These are phyloP conservation scores for Podospora pseudocomata DNA, from an alignment of 495 filamentous ascomycete species.

Conservation along the genomic window DNA sequence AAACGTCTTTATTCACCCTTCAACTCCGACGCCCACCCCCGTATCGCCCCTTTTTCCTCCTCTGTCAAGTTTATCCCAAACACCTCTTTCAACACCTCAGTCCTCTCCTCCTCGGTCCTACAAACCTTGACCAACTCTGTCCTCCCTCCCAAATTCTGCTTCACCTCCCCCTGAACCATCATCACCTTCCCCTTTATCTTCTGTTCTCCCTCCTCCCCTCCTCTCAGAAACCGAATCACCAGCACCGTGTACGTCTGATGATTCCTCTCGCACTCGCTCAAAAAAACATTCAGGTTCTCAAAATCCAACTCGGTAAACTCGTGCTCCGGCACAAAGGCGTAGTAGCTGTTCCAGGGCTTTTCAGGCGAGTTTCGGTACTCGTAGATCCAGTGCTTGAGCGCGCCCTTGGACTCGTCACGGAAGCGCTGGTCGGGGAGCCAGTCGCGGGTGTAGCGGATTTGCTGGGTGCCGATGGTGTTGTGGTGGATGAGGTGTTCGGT, in stretches of 20 bases:
- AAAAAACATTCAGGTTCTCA: slow-evolving; percentile 55
- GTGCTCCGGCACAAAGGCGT: slow-evolving; percentile 53
- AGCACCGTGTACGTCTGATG: slow-evolving; percentile 52
- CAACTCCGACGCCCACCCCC: slow-evolving; percentile 48
- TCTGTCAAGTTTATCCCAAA: slow-evolving; percentile 54
- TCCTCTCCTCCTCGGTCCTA: slow-evolving; percentile 49
- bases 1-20: not conserved
- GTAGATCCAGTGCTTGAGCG: slow-evolving; percentile 59
- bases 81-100: slow-evolving; percentile 49
- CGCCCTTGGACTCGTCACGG: slow-evolving; percentile 21
- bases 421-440: slow-evolving; percentile 47
- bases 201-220: slow-evolving; percentile 28
- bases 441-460: slow-evolving; percentile 47
- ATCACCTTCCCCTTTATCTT: slow-evolving; percentile 58
- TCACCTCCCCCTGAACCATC: slow-evolving; percentile 53
- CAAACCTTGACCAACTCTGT: slow-evolving; percentile 50
- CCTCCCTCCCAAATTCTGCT: slow-evolving; percentile 56
- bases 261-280: slow-evolving; percentile 42
- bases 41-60: slow-evolving; percentile 50
- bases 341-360: slow-evolving; percentile 53
- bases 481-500: slow-evolving; percentile 35
- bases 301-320: slow-evolving; percentile 64
- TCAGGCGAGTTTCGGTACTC: slow-evolving; percentile 50
- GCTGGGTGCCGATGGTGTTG: slow-evolving; percentile 46
- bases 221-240: slow-evolving; percentile 55